phyloP scores from a whole-genome alignment of 768 basidiomycete species.

The Mycena amicta region DNA sequence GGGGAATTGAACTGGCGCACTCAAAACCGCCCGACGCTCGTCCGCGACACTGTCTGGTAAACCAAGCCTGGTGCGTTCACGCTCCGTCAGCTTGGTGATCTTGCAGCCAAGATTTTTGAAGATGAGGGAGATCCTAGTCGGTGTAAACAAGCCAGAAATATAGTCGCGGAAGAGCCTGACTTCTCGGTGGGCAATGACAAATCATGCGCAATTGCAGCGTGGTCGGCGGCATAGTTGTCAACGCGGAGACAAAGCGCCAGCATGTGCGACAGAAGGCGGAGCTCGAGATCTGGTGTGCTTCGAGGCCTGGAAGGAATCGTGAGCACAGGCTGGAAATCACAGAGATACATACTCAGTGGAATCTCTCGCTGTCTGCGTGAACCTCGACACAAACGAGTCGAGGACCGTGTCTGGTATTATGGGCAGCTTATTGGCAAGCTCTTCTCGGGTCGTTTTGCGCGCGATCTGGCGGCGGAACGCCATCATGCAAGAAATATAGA shows the following conservation, averaged over 20 bases:
- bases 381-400: conserved; percentile 76
- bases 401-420: conserved; percentile 64
- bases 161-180: conserved; percentile 44
- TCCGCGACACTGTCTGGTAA: conserved; percentile 63
- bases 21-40: conserved; percentile 73
- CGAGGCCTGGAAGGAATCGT: conserved; percentile 38
- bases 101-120: conserved; percentile 74
- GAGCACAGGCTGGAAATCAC: background rate
- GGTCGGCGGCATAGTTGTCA: conserved; percentile 77
- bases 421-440: conserved; percentile 57
- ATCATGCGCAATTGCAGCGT: conserved; percentile 69
- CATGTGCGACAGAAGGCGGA: conserved; percentile 74
- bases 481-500: conserved; percentile 85
- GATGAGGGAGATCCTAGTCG: conserved; percentile 39
- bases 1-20: conserved; percentile 80
- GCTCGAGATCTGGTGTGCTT: conserved; percentile 69
- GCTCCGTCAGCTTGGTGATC: conserved; percentile 54
- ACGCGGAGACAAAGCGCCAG: conserved; percentile 80
- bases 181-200: conserved; percentile 62
- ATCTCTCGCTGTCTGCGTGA: conserved; percentile 75
- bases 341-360: conserved; percentile 55
- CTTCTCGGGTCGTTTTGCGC: conserved; percentile 48
- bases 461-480: conserved; percentile 56
- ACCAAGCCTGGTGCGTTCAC: conserved; percentile 71
- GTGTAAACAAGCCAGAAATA: conserved; percentile 3